Conservation (phyloP, 768 basidiomycete species). For the Phanerodontia chrysosporium region DNA sequence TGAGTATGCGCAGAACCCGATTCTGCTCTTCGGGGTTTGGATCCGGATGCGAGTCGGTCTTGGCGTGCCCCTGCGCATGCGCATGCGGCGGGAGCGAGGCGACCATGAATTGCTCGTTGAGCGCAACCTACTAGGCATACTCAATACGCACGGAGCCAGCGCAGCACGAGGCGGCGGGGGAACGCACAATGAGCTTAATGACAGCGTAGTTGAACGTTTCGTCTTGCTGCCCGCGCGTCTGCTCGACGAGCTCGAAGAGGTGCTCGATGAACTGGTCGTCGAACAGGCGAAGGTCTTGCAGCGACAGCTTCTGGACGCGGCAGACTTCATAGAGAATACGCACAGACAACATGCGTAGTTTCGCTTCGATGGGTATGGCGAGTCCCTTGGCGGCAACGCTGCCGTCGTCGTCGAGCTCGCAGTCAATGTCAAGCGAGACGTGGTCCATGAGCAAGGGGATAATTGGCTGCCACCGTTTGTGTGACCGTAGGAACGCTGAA, state of each 20-base stretch:
- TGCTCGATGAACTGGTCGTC: constrained; percentile 81
- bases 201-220: constrained; percentile 94
- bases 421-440: constrained; percentile 76
- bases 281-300: constrained; percentile 77
- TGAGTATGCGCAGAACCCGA: constrained; percentile 76
- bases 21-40: constrained; percentile 51
- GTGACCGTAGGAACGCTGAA: constrained; percentile 66
- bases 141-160: constrained; percentile 9
- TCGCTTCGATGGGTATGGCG: constrained; percentile 76
- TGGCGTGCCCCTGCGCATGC: constrained; percentile 15
- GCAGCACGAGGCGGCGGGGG: background rate
- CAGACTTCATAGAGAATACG: constrained; percentile 89
- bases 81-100: constrained; percentile 47
- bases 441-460: constrained; percentile 84
- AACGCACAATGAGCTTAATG: constrained; percentile 85
- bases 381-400: constrained; percentile 34
- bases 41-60: constrained; percentile 13
- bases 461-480: constrained; percentile 80
- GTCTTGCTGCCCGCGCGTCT: constrained; percentile 82
- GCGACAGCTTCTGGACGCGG: constrained; percentile 78
- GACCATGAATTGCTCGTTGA: constrained; percentile 99
- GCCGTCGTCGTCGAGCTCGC: constrained; percentile 61
- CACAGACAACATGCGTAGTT: constrained; percentile 67
- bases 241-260: constrained; percentile 90
- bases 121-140: constrained; percentile 55